Evolutionary conservation across 1,284 basidiomycete genomes (phyloP).

Genomic region (Pseudozyma thailandica): DNA sequence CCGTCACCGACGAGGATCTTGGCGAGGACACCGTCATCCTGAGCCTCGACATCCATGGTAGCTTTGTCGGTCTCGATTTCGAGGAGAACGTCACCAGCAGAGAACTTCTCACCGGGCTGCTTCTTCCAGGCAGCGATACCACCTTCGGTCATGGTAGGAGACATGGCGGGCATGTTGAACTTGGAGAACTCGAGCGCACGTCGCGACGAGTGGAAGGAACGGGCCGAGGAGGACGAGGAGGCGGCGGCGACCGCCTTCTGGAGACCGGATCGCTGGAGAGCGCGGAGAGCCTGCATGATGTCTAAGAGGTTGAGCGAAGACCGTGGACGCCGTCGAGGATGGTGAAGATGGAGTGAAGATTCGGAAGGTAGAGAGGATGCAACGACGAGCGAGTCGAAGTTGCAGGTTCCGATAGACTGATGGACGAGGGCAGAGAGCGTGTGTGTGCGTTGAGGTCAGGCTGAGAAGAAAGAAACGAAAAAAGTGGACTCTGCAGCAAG

Average conservation of each 20-base stretch:
- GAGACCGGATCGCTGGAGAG: conserved; percentile 50
- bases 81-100: conserved; percentile 89
- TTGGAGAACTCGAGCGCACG: conserved; percentile 69
- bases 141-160: conserved; percentile 99
- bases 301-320: not conserved
- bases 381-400: not conserved
- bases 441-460: not conserved
- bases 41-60: conserved; percentile 70
- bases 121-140: conserved; percentile 98
- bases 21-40: conserved; percentile 70
- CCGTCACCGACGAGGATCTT: conserved; percentile 68
- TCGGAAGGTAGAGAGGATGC: conserved; percentile 9
- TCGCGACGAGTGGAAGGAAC: conserved; percentile 53
- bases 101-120: conserved; percentile 89
- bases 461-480: not conserved
- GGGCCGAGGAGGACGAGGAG: conserved; percentile 36
- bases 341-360: conserved; percentile 4
- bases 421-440: not conserved
- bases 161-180: conserved; percentile 98
- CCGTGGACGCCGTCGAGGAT: conserved; percentile 8
- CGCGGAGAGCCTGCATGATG: conserved; percentile 51
- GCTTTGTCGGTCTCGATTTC: conserved; percentile 77
- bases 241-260: conserved; percentile 46
- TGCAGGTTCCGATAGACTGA: not conserved
- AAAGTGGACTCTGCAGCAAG: not conserved